These are phyloP conservation scores for Vitis labrusca DNA, from an alignment of 164 flowering plant genomes.

Conservation along the genomic window DNA sequence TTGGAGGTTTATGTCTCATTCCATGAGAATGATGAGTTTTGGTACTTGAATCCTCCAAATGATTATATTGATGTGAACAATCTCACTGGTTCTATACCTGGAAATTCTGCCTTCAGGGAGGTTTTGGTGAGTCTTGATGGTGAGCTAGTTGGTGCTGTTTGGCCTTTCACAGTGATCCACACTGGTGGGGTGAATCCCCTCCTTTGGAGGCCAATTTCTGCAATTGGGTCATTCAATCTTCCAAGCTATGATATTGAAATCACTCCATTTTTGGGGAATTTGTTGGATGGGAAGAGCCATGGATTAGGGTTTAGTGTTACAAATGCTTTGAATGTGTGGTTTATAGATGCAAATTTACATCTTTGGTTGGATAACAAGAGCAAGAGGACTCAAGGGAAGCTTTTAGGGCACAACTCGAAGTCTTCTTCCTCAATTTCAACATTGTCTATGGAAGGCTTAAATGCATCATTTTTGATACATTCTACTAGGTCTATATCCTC, in stretches of 20 bases:
- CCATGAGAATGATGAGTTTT: constrained; percentile 2
- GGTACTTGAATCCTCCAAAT: background rate
- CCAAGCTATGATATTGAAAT: constrained; percentile 2
- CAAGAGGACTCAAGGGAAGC: background rate
- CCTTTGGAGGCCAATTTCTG: background rate
- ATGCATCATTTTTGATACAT: background rate
- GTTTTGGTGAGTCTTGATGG: constrained; percentile 10
- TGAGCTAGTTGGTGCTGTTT: background rate
- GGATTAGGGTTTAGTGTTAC: background rate
- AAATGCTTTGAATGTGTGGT: background rate
- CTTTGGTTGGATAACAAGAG: background rate
- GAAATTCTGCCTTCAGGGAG: background rate
- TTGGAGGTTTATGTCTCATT: constrained; percentile 5
- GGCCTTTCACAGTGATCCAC: background rate
- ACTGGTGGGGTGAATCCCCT: constrained; percentile 3
- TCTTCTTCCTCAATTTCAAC: background rate
- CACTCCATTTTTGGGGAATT: background rate
- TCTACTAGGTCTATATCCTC: background rate
- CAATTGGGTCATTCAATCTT: background rate
- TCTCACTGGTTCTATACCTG: background rate
- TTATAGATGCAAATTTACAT: constrained; percentile 1
- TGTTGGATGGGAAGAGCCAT: background rate
- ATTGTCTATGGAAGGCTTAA: background rate
- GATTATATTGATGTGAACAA: background rate
- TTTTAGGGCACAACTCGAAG: background rate